phyloP scores from a whole-genome alignment of 306 rosid species.

The Herpetospermum pedunculosum region DNA sequence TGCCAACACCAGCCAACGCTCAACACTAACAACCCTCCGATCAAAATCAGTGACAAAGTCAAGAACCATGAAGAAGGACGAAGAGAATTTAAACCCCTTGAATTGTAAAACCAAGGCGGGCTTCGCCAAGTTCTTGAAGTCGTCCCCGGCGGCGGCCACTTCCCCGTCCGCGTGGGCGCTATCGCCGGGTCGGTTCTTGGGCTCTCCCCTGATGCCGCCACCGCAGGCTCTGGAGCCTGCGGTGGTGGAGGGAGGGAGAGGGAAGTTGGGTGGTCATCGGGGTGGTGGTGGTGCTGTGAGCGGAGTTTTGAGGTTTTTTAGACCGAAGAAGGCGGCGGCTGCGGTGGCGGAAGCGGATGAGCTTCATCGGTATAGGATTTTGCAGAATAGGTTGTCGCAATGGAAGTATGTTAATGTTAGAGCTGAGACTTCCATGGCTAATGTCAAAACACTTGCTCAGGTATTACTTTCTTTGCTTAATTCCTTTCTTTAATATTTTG shows the following conservation, averaged over 20 bases:
- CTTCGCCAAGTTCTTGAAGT: background rate
- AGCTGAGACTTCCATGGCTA: constrained; percentile 26
- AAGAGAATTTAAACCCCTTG: constrained; percentile 11
- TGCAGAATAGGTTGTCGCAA: constrained; percentile 49
- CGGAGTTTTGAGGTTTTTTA: constrained; percentile 57
- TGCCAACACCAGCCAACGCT: background rate
- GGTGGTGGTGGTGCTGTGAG: constrained; percentile 16
- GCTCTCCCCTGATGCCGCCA: constrained; percentile 7
- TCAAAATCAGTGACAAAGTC: background rate
- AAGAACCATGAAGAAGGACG: background rate
- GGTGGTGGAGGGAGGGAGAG: background rate
- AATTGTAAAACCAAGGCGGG: background rate
- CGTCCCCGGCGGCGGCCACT: background rate
- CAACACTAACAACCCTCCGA: background rate
- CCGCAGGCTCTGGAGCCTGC: background rate
- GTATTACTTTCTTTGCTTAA: constrained; percentile 11
- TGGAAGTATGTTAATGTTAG: constrained; percentile 65
- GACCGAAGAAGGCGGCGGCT: constrained; percentile 36
- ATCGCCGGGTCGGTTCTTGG: constrained; percentile 45
- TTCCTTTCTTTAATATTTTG: background rate
- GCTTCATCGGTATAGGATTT: constrained; percentile 37
- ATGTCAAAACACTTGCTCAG: constrained; percentile 23
- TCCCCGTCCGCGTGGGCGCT: constrained; percentile 75
- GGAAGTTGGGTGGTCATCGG: background rate
- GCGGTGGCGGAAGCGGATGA: constrained; percentile 27